Percentiles rank a stretch among this genome's conserved stretches.
Conservation (phyloP, 495 filamentous ascomycete genomes). For the Penicillium parvum region DNA sequence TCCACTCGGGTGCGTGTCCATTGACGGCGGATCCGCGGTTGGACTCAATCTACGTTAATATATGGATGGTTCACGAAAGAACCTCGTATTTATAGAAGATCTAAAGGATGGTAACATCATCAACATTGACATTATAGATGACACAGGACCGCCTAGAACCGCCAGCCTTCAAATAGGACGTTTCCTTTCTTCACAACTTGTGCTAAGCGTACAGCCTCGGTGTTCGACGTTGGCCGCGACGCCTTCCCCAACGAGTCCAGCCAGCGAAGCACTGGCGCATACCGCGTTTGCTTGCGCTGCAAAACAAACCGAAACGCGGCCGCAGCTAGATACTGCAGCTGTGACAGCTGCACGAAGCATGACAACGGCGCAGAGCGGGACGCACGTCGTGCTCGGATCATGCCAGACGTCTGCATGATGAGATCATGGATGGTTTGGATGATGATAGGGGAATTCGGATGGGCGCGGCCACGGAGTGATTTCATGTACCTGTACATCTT, state of each 20-base stretch:
- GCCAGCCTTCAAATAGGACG: conserved; percentile 36
- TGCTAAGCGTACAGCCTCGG: conserved; percentile 23
- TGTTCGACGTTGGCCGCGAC: conserved; percentile 29
- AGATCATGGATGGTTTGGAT: conserved; percentile 64
- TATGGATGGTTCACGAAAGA: too few species aligned
- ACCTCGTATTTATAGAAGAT: too few species aligned
- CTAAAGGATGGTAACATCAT: too few species aligned
- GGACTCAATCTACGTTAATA: conserved; percentile 3
- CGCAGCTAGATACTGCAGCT: conserved; percentile 66
- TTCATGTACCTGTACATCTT: conserved; percentile 80
- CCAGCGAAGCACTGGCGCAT: conserved; percentile 57
- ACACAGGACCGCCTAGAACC: conserved; percentile 31
- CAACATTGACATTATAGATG: too few species aligned
- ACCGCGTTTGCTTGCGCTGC: conserved; percentile 63
- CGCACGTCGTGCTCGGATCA: conserved; percentile 57
- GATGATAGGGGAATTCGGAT: conserved; percentile 51
- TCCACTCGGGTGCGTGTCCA: conserved; percentile 26
- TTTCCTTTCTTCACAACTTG: conserved; percentile 33
- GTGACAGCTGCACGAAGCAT: conserved; percentile 56
- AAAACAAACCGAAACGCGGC: conserved; percentile 64
- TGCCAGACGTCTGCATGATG: conserved; percentile 56
- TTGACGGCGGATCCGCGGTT: conserved; percentile 14
- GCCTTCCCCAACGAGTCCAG: conserved; percentile 42
- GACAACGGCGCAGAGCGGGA: conserved; percentile 30
- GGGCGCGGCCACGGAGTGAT: conserved; percentile 51